Base-by-base conservation (phyloP, 2,329 filamentous ascomycete species). In the Cladosporium sp. region DNA sequence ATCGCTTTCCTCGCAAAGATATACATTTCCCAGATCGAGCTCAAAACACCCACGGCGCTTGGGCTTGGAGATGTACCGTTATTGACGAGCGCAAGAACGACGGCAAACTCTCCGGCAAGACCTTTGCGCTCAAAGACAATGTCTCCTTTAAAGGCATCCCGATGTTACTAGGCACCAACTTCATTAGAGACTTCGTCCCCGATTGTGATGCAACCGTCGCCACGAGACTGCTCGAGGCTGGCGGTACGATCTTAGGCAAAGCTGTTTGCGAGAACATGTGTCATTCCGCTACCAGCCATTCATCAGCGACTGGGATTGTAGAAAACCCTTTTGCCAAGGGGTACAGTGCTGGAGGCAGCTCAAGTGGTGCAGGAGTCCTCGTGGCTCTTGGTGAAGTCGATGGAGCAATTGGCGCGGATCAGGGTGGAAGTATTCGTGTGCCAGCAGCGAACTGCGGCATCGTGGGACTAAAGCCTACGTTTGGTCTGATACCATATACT, bases 401-500 rank as follows among this genome's bases (percentile, higher is more conserved):
- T 38, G 69, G 74, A 43, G 69, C 67, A 11, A 73, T 75, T 51
- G 74, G 74, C 22, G 69, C 69, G 14, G 74, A 76, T 60, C 74
- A 76, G 50, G 74, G 73, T 6, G 74, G 74, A 6, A 74, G 70
- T 59, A 73, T 76, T 25, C 65, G 72, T 30, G 70, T 75, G 2
- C 73, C 74, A 2, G 66, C 71, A 2, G 70, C 71, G 0, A 72
- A 73, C 39, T 75, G 73, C 58, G 74, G 73, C 39, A 69, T 69
- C 45, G 66, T 72, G 6, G 71, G 69, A 30, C 61, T 71, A 51
- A 83, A 83, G 61, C 75, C 79, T 1, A 81, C 79, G 0, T 74
- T 77, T 64, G 79, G 80, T 0, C 67, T 82, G 2, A 72, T 82
- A 1, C 79, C 80, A 0, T 82, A 82, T 60, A 81, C 79, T 0